A percentile compares a stretch with the other conserved stretches of the same genome.
Evolutionary conservation across 257 asterid species (phyloP).

Genomic region (Cruciata laevipes): DNA sequence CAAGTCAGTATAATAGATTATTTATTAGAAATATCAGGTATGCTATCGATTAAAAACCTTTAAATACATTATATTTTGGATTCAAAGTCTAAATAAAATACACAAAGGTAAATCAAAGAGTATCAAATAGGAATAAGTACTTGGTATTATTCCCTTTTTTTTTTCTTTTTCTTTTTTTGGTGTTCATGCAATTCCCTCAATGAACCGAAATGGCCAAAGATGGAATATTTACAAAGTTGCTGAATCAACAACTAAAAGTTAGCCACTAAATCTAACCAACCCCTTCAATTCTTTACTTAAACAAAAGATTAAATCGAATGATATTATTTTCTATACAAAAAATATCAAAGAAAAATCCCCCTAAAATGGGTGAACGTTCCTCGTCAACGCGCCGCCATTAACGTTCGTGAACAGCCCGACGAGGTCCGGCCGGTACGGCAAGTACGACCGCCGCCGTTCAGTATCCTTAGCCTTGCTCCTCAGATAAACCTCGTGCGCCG

Average conservation of each 20-base stretch:
- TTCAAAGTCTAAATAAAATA: neutral
- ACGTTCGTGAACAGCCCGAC: conserved; percentile 85
- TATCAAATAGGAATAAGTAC: neutral
- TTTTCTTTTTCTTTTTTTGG: neutral
- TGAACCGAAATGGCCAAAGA: neutral
- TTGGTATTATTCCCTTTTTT: neutral
- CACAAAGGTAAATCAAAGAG: neutral
- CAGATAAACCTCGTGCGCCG: conserved; percentile 74
- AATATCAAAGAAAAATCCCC: neutral
- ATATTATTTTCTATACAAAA: neutral
- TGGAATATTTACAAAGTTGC: neutral
- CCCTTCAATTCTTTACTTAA: neutral
- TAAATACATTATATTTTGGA: neutral
- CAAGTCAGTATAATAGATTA: too few relatives aligned
- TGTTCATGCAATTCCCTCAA: neutral
- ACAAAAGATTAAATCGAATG: conserved; percentile 1
- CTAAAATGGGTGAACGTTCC: conserved; percentile 78
- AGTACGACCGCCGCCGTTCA: conserved; percentile 58
- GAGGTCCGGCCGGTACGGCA: conserved; percentile 88
- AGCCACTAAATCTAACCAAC: neutral
- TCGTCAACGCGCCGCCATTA: conserved; percentile 69
- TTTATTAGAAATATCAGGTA: too few relatives aligned
- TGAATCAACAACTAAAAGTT: neutral
- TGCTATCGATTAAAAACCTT: too few relatives aligned
- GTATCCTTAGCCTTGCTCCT: conserved; percentile 51